Base-by-base conservation (phyloP, 495 filamentous ascomycete genomes). In the Penicillium canariense region DNA sequence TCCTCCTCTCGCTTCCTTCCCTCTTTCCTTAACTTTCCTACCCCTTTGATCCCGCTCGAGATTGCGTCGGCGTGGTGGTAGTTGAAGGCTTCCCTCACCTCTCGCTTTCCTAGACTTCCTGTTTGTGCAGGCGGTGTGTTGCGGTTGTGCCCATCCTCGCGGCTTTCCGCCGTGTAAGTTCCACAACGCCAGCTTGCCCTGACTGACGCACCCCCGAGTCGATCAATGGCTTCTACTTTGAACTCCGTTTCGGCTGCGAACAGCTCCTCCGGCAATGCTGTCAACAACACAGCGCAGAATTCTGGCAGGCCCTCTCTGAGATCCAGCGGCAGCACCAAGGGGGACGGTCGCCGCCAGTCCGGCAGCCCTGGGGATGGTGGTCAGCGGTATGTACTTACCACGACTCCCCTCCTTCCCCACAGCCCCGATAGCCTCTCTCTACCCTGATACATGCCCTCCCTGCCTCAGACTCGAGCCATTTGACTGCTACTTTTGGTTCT, bases 311-410 rank as follows among this genome's bases (percentile, higher is more conserved):
- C 80, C 48, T 80, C 81, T 46, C 52, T 78, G 55, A 70, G 75
- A 56, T 61, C 77, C 23, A 84, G 80, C 68, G 69, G 74, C 58
- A 81, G 63, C 63, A 66, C 75, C 31, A 84, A 81, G 65, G 72
- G 71, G 57, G 82, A 85, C 45, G 68, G 68, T 62, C 78, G 83
- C 60, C 81, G 82, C 65, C 81, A 84, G 65, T 73, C 77, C 52
- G 77, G 72, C 45, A 83, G 76, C 66, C 79, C 81, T 38, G 70
- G 75, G 38, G 84, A 85, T 58, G 75, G 73, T 52, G 69, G 59
- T 56, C 77, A 80, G 58, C 79, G 77, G 84, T 85, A 76, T 53
- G 74, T 70, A 53, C n/a, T 28, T 45, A 38, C 48, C 43, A 53
- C 40, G 18, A 32, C 36, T 52, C 52, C 30, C 30, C 26, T 57